Base-by-base conservation (phyloP, 495 filamentous ascomycete species). In the Penicillium chermesinum region DNA sequence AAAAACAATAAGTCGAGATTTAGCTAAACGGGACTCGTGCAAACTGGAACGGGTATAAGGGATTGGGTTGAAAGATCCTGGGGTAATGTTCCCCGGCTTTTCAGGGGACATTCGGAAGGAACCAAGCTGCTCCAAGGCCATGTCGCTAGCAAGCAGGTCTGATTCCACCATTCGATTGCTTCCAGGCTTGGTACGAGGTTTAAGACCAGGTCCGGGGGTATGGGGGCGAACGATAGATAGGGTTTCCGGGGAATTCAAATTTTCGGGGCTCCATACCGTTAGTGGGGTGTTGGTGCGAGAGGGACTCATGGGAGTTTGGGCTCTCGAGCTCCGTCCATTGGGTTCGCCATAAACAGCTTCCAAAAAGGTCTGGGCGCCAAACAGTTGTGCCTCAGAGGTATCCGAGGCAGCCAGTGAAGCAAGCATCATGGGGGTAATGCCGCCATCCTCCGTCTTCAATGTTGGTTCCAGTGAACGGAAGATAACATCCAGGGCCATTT, bases 401-500 rank as follows among this genome's bases (percentile, higher is more conserved):
- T 97, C 93, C 13, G 85, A 81, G 2, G 83, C 78, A 34, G 76
- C 75, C 18, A 96, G 75, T 13, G 88, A 88, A 2, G 84, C 71
- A 45, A 89, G 79, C 39, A 87, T 73, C 13, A 76, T 69, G 8
- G 80, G 77, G 15, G 74, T 75, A 18, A 79, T 78, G 19, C 71
- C 73, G 37, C 71, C 74, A 46, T 86, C 79, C 6, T 74, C 65
- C 36, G 74, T 72, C 44, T 87, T 79, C 20, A 89, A 75, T 33
- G 82, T 83, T 13, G 75, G 67, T 18, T 77, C 78, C 34, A 94
- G 74, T 9, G 86, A 91, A 41, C 82, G 82, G 70, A 91, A 97
- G 35, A 96, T 78, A 16, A 95, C 76, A 55, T 97, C 91, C 17
- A 97, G 83, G 6, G 88, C 79, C 61, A 98, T 84, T 61, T 98